Base-by-base conservation (phyloP, 2,329 filamentous ascomycete species). In the Coniosporium tulheliwenetii region DNA sequence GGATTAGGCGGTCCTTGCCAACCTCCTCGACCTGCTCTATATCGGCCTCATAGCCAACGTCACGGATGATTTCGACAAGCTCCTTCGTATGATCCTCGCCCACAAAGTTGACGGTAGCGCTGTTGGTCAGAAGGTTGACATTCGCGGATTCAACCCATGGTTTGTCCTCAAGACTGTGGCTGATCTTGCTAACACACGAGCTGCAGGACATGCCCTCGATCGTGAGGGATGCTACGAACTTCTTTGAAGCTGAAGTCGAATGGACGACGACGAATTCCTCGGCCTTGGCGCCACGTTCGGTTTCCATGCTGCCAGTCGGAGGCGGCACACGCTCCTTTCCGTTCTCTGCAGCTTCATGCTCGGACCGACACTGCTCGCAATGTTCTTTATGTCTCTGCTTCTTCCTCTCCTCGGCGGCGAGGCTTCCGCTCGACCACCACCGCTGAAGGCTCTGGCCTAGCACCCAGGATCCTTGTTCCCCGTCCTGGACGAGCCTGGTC, bases 31-130 rank as follows among this genome's bases (percentile, higher is more conserved):
- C 9, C 8, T 40, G 38, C 12, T 49, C 47, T n/a, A 51, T 26
- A 10, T 39, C 41, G 8, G 44, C 47, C 29, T 53, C 50, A 39
- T 50, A 53, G 19, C 52, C 52, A 33, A 45, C 42, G 26, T 51
- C 50, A 37, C 52, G 51, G 16, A 49, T 48, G 14, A 44, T 41
- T 10, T 40, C 29, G 9, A 48, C 38, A 16, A 51, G 38, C 9
- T 43, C 31, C 10, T 44, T 31, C 5, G 39, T 35, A 26, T 47
- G 44, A 5, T 48, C 41, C 30, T 44, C 45, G 2, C 43, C 49
- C n/a, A 47, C 43, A 36, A 51, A 50, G 8, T 44, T 39, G 3
- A 50, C 45, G 12, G 40, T 41, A n/a, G 49, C 49, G 34, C 47
- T 51, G 41, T 50, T 44, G 3, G 47, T 48, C 19, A 51, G 40